Base-by-base conservation (phyloP, 805 yeast species). In the Lipomyces sp. region DNA sequence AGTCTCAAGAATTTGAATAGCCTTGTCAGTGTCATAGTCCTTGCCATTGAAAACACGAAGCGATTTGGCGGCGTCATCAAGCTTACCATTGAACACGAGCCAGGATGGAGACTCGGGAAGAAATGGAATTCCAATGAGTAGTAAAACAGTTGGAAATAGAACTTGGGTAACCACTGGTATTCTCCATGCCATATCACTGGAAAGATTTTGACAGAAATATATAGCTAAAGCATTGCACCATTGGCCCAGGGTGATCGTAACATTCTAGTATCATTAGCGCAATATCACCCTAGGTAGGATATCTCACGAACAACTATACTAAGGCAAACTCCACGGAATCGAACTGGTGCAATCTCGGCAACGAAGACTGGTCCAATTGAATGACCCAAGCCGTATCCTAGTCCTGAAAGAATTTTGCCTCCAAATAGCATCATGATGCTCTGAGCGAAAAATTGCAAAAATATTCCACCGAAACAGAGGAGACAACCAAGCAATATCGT, bases 31-130 rank as follows among this genome's bases (percentile, higher is more conserved):
- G 15, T 37, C 42, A 37, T 37, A 37, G 61, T 34, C 61, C 18
- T 58, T 30, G 60, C 61, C 39, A 58, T 51, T 53, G 53, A 33
- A 24, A 33, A 33, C 10, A 37, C 42, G 10, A 2, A 64, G 57
- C 2, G 60, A 29, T 10, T 64, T 50, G 4, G 60, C 60, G 35
- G 84, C 85, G 67, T 83, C 83, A 29, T 80, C 82, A 67, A 76
- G 76, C 55, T 75, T 73, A 64, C 79, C 80, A 54, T 80, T 76
- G 32, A 82, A 81, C 62, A 84, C 75, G 70, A 85, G 80, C 76
- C 66, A 71, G 35, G 65, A 56, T 13, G 69, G 69, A 45, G 69
- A 65, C 71, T 86, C 87, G 13, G 87, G 87, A 63, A 85, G 76
- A 59, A 79, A 75, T 37, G 77, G 70, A 6, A 83, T 37, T 7